Evolutionary conservation across 768 basidiomycete species (phyloP).

Genomic region (Pseudohyphozyma bogoriensis): DNA sequence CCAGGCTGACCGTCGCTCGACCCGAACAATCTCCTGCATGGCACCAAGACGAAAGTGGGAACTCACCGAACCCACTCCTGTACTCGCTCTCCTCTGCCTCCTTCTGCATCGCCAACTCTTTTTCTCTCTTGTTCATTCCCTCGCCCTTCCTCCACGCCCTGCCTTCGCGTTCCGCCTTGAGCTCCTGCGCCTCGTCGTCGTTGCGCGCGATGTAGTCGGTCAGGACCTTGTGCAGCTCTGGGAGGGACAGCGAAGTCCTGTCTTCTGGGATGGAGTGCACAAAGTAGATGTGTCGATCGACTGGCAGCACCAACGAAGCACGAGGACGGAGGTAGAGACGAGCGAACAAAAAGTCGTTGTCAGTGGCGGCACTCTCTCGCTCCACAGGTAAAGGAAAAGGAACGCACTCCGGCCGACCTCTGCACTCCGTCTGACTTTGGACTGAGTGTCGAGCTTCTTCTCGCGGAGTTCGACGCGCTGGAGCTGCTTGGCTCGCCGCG

Average conservation of each 20-base stretch:
- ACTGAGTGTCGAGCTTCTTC: conserved; percentile 19
- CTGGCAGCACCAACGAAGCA: neutral
- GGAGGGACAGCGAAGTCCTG: conserved; percentile 16
- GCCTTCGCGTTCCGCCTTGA: conserved; percentile 14
- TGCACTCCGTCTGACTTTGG: conserved; percentile 3
- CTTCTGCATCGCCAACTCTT: conserved; percentile 18
- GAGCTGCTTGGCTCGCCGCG: conserved; percentile 28
- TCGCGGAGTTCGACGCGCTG: conserved; percentile 25
- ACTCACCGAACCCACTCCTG: conserved; percentile 22
- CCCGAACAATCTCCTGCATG: neutral
- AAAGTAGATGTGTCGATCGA: conserved; percentile 25
- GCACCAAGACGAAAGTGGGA: neutral
- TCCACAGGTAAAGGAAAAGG: neutral
- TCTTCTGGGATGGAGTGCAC: conserved; percentile 19
- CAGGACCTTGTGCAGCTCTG: conserved; percentile 22
- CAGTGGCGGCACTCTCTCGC: neutral
- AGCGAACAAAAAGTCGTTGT: neutral
- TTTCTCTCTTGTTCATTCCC: conserved; percentile 26
- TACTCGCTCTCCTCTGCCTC: conserved; percentile 18
- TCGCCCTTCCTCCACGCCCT: conserved; percentile 21
- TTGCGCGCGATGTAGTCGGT: conserved; percentile 23
- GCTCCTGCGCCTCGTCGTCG: conserved; percentile 13
- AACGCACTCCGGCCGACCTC: conserved; percentile 14
- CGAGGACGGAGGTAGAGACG: neutral
- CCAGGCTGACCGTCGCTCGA: too few species aligned